Evolutionary conservation across 1,284 basidiomycete genomes (phyloP), one percentile per base, ranked within the genome.

Genomic region (Papiliotrema fonsecae): DNA sequence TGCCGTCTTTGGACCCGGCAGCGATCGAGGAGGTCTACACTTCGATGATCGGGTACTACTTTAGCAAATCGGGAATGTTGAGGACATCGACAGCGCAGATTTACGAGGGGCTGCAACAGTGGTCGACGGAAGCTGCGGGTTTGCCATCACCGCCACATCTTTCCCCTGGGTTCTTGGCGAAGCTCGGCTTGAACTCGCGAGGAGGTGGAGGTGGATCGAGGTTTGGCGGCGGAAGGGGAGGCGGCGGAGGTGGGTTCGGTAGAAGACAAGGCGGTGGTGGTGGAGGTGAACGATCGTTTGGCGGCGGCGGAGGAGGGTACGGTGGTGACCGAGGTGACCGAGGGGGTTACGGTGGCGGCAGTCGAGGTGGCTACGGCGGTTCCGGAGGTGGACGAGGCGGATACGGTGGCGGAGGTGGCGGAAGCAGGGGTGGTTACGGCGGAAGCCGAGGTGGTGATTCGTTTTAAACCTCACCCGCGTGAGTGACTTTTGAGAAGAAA

Each of bases 11-110:
- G 28, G 81, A 86, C 60, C 70, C 75, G 30, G 77, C 79, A 5
- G 80, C 81, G 0, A 65, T 89, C 45, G 71, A 76, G 38, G 83
- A 86, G 57, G 81, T 85, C 1, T 85, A 88, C 64, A 76, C 79
- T 22, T 83, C 85, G 7, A 67, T 87, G 46, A 70, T 92, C 13
- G 90, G 90, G 0, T 93, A 83, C 76, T 93, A 92, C 73, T 57
- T 82, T 41, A 67, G 77, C 42, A 82, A 82, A 60, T 50, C 74
- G 0, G 65, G 65, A 6, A 77, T 83, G 24, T 61, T 90, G 43
- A 77, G 82, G 22, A 62, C 78, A 2, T 61, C 54, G 2, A 22
- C 45, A 2, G 42, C 54, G 21, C 76, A 75, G n/a, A 70, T 89
- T 43, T 55, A 86, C 19, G 75, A 82, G 30, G 85, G 83, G 7